Base-by-base conservation (phyloP, 2,329 filamentous ascomycete species). In the Neospermospora avenae region DNA sequence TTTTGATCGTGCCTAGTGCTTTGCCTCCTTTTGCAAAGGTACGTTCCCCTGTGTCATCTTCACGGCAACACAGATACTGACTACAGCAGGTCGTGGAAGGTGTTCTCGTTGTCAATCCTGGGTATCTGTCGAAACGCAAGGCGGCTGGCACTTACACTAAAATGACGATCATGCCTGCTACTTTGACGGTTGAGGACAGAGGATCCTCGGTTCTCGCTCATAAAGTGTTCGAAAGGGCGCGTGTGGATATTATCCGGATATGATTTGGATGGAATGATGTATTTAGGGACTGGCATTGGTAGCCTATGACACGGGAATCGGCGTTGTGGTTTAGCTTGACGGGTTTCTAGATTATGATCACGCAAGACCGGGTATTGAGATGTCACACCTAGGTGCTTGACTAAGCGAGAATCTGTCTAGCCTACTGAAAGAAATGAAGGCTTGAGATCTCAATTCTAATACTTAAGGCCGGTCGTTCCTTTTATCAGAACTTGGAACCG, bases 1-100 rank as follows among this genome's bases (percentile, higher is more conserved):
- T 98, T 39, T 76, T 98, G 70, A 80, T 98, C 51, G 79, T 89
- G 49, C 93, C 95, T 1, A 96, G 91, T 70, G 83, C 88, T 49
- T 75, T 98, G 67, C 90, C 90, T 24, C 88, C 92, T 2, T 96
- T 96, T 79, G 90, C 91, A 41, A 96, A 90, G 84, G 93, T 95
- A 20, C 16, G 41, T 16, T 18, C n/a, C 42, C 18, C 35, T 20
- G 18, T 2, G 4, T 31, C 10, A 53, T 39, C 18, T 48, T 25
- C 4, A 25, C 25, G 11, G 34, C 18, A 37, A 28, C 11, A 7
- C 39, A 18, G n/a, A n/a, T 13, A 42, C 14, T 63, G 44, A 58
- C 51, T 24, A 25, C 31, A 60, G 1, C 67, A 96, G 92, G 91
- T 97, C 44, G 87, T 98, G 11, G 91, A 97, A 70, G 91, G 88